Base-by-base conservation (phyloP, 768 basidiomycete genomes). In the Roridomyces roridus region DNA sequence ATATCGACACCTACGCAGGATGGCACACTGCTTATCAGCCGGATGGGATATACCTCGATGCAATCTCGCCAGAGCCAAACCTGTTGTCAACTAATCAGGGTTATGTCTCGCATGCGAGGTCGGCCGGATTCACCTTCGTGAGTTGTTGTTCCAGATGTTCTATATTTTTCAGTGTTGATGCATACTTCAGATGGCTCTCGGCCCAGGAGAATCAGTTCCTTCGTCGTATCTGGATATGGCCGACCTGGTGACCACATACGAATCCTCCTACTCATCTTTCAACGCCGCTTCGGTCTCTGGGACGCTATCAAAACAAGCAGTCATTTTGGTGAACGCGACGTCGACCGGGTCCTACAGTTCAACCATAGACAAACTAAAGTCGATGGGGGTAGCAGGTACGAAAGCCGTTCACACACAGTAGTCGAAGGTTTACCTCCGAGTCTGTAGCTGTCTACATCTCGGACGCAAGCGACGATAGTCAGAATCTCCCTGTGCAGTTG, bases 211-310 rank as follows among this genome's bases (percentile, higher is more conserved):
- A 23, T 7, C 55, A 0, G 34, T 23, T 7, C 1, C 29, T 18
- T 15, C 40, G 12, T 35, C 59, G 1, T 62, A 62, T 35, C 26
- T 45, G 15, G 26, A 42, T 12, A 37, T 62, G 17, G 60, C 23
- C 12, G 55, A 62, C 43, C 51, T 62, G 28, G 46, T 62, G 26
- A 57, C 48, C 25, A 62, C 60, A 24, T 57, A 62, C 43, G 60
- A 62, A 23, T 28, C 18, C n/a, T 21, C 46, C 1, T 62, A 57
- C 43, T 53, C 60, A 31, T 31, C 51, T 1, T 62, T 62, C 42
- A n/a, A 25, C 6, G 2, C 60, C 40, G 4, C 28, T 24, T 56
- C 54, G 18, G 23, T 60, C 7, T 21, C 54, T n/a, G 59, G 59
- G 1, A 56, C 54, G 0, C 21, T 56, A 1, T 52, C 59, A 8